Percentiles rank a stretch among this genome's conserved stretches.
phyloP scores from a whole-genome alignment of 257 asterid species.

The Solanum corneliomulleri region DNA sequence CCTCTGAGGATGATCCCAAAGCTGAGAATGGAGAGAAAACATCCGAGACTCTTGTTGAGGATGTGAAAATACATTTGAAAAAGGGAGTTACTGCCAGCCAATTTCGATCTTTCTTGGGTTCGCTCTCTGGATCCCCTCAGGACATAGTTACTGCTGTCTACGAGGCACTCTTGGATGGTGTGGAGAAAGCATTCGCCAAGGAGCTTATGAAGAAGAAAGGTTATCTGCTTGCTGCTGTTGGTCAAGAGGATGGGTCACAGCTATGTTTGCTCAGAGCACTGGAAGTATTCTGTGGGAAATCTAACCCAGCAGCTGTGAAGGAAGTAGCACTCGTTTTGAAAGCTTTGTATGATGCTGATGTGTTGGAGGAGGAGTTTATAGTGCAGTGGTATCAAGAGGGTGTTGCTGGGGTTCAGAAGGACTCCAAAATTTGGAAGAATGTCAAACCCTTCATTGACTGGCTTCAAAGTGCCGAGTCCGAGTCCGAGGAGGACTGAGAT shows the following conservation, averaged over 20 bases:
- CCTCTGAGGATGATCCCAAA: not conserved
- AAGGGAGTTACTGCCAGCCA: conserved; percentile 3
- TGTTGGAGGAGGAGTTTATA: conserved; percentile 10
- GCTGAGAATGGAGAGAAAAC: not conserved
- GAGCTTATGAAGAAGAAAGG: conserved; percentile 12
- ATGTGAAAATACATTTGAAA: conserved; percentile 3
- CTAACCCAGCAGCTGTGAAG: conserved; percentile 8
- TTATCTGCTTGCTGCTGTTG: conserved; percentile 9
- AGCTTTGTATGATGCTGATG: conserved; percentile 13
- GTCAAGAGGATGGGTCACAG: conserved; percentile 7
- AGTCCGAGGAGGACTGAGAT: conserved; percentile 11
- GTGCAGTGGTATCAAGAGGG: conserved; percentile 14
- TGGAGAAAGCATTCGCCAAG: conserved; percentile 13
- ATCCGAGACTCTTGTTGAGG: not conserved
- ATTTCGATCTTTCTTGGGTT: not conserved
- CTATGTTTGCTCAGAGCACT: conserved; percentile 1
- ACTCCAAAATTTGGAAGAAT: conserved; percentile 12
- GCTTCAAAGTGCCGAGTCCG: conserved; percentile 25
- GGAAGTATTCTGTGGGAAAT: conserved; percentile 3
- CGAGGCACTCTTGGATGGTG: conserved; percentile 13
- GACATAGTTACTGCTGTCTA: conserved; percentile 9
- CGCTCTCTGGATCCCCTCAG: conserved; percentile 5
- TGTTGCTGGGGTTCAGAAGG: not conserved
- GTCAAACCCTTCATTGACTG: conserved; percentile 12
- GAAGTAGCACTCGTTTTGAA: conserved; percentile 10